Base-by-base conservation (phyloP, 2,329 filamentous ascomycete species). In the Coniochaeta sp. region DNA sequence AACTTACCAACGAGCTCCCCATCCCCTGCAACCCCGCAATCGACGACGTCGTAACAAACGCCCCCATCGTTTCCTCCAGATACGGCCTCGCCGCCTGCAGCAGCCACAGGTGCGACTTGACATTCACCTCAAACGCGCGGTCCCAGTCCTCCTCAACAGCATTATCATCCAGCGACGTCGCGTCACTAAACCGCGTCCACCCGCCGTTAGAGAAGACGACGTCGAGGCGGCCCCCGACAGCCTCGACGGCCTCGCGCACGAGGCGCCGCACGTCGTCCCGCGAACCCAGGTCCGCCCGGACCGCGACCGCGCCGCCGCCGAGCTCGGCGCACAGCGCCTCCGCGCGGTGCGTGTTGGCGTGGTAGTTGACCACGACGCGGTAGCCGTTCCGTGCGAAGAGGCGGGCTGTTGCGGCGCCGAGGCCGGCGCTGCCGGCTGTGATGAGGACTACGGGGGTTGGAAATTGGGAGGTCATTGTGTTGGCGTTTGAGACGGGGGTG, bases 191-290 rank as follows among this genome's bases (percentile, higher is more conserved):
- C 17, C 66, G 68, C 0, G 81, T 82, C 80, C 81, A 84, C 2
- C 81, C 81, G 9, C 88, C 89, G 71, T 95, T 95, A 2, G 88
- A 89, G 66, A 93, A 84, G 54, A 95, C 77, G 47, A 91, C 80
- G 73, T 95, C 90, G n/a, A 95, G 72, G 1, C 87, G 84, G 4
- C 87, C 89, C 63, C 91, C 78, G 22, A 72, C 73, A 30, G 79
- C 74, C 55, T 87, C 77, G 1, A 84, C 81, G 52, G 87, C 79
- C 22, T 80, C 73, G 1, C 30, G 30, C 30, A 93, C 83, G 0
- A 87, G 78, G 0, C 77, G 75, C 56, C 77, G 71, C 63, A 89
- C 84, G 28, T 89, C 88, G 1, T 75, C 71, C 36, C 83, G 79
- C 7, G 77, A 75, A 14, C 82, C 84, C 52, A 89, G 80, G 71